phyloP scores from a whole-genome alignment of 495 filamentous ascomycete species.

The Talaromyces nanjingensis region DNA sequence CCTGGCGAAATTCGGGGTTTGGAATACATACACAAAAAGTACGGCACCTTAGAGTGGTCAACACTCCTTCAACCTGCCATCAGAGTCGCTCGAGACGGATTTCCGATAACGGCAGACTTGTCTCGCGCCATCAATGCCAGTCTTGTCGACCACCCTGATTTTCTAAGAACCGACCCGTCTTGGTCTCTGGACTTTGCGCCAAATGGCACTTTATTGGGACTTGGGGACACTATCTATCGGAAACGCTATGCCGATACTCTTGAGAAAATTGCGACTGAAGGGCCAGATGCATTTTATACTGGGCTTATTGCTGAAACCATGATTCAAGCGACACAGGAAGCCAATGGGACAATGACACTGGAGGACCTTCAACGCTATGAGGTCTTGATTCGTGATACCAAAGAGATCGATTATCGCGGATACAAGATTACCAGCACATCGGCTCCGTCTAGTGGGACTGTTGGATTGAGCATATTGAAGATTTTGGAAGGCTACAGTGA shows the following conservation, averaged over 20 bases:
- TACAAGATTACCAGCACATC: slow-evolving; percentile 61
- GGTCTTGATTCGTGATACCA: slow-evolving; percentile 50
- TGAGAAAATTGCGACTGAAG: slow-evolving; percentile 61
- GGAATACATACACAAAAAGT: slow-evolving; percentile 65
- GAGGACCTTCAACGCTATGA: slow-evolving; percentile 67
- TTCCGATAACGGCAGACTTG: slow-evolving; percentile 60
- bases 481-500: slow-evolving; percentile 65
- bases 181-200: slow-evolving; percentile 90
- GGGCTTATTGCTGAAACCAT: slow-evolving; percentile 68
- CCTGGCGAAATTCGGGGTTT: slow-evolving; percentile 79
- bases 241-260: slow-evolving; percentile 74
- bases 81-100: slow-evolving; percentile 67
- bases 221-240: slow-evolving; percentile 72
- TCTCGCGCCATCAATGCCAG: slow-evolving; percentile 52
- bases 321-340: slow-evolving; percentile 52
- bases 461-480: slow-evolving; percentile 68
- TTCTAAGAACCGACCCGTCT: slow-evolving; percentile 61
- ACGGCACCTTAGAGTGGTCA: slow-evolving; percentile 66
- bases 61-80: slow-evolving; percentile 64
- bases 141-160: slow-evolving; percentile 36
- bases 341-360: slow-evolving; percentile 77
- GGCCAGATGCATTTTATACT: slow-evolving; percentile 68
- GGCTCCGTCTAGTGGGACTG: slow-evolving; percentile 67
- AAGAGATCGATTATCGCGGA: slow-evolving; percentile 63
- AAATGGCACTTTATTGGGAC: slow-evolving; percentile 57